Evolutionary conservation across 306 rosid species (phyloP).

Genomic region (Vicia villosa): DNA sequence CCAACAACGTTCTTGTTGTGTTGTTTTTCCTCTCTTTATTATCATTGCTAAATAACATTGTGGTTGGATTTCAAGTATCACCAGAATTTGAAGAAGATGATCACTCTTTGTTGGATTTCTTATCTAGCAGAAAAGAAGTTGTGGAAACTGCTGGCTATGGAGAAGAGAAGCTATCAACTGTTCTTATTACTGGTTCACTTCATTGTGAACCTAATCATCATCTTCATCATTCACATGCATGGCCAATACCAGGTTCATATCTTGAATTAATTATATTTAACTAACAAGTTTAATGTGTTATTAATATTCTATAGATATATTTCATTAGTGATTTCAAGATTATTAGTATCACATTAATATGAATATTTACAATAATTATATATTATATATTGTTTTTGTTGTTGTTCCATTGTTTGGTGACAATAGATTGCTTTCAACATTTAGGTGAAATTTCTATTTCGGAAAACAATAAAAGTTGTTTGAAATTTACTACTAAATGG

Average conservation of each 20-base stretch:
- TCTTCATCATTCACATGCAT: slow-evolving; percentile 53
- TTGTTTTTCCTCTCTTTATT: slow-evolving; percentile 9
- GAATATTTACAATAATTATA: background rate
- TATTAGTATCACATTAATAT: background rate
- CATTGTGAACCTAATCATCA: slow-evolving; percentile 39
- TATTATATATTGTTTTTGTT: background rate
- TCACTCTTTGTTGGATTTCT: slow-evolving; percentile 38
- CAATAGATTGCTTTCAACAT: slow-evolving; percentile 33
- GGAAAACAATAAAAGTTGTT: slow-evolving; percentile 25
- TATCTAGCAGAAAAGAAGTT: slow-evolving; percentile 63
- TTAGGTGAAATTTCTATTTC: slow-evolving; percentile 46
- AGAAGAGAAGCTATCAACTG: slow-evolving; percentile 89
- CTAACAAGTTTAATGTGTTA: background rate
- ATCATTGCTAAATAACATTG: background rate
- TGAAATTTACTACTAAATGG: slow-evolving; percentile 37
- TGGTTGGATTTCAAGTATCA: slow-evolving; percentile 17
- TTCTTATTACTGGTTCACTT: slow-evolving; percentile 80
- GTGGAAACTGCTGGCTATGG: slow-evolving; percentile 85
- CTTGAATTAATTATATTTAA: no score
- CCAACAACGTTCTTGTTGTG: slow-evolving; percentile 25
- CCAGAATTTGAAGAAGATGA: slow-evolving; percentile 6
- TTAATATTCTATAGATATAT: background rate
- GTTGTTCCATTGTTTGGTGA: slow-evolving; percentile 39
- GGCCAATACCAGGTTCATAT: slow-evolving; percentile 72
- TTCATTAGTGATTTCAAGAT: background rate